These are phyloP conservation scores for Russula olivacea DNA, from an alignment of 768 basidiomycete genomes.

Conservation along the genomic window DNA sequence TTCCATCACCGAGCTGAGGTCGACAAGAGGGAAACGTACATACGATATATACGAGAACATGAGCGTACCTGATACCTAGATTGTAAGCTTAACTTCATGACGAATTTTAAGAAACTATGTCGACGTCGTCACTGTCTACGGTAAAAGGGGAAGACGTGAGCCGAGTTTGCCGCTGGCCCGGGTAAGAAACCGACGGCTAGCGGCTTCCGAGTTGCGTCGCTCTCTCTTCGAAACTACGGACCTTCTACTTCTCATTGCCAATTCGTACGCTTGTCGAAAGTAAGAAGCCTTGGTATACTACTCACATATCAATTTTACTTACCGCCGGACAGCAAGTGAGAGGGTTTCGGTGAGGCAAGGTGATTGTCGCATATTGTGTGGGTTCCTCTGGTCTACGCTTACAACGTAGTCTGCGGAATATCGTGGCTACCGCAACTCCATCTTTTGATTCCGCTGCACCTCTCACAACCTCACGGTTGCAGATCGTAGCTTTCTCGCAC, in stretches of 20 bases:
- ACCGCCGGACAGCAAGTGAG: not conserved
- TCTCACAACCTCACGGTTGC: not conserved
- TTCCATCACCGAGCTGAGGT: slow-evolving; percentile 45
- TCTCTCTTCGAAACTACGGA: not conserved
- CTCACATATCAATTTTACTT: not conserved
- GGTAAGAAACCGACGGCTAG: not conserved
- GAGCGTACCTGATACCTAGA: slow-evolving; percentile 12
- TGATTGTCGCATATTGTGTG: not conserved
- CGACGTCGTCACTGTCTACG: not conserved
- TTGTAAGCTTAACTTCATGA: slow-evolving; percentile 15
- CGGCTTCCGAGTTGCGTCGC: not conserved
- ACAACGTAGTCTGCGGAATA: not conserved
- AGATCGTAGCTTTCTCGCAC: not conserved
- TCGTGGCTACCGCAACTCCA: not conserved
- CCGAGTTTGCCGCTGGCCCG: not conserved
- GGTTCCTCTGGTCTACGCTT: too few relatives aligned
- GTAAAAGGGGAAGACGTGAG: not conserved
- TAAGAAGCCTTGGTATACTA: not conserved
- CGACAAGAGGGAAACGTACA: not conserved
- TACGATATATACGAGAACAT: not conserved
- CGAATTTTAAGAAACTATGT: not conserved
- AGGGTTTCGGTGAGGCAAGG: not conserved
- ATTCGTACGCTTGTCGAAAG: not conserved
- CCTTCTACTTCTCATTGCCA: not conserved
- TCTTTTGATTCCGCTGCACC: not conserved